Evolutionary conservation across 768 basidiomycete genomes (phyloP).

Genomic region (Mrakia frigida): DNA sequence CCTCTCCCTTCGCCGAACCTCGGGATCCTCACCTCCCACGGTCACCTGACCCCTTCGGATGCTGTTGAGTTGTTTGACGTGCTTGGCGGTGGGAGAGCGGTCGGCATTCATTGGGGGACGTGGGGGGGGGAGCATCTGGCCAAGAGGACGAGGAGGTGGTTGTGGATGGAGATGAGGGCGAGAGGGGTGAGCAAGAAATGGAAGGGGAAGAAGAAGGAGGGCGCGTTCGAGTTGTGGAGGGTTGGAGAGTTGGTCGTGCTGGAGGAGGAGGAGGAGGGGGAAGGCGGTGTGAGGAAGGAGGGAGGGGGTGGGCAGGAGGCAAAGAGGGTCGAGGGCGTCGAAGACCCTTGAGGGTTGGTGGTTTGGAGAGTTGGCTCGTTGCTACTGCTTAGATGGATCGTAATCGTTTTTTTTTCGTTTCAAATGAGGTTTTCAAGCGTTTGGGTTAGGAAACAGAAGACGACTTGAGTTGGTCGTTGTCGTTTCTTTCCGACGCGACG

Average conservation of each 20-base stretch:
- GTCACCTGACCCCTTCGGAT: slow-evolving; percentile 27
- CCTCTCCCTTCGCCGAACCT: slow-evolving; percentile 23
- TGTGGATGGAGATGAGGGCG: slow-evolving; percentile 17
- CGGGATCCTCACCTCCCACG: slow-evolving; percentile 27
- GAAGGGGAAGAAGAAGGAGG: neutral
- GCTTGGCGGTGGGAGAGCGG: slow-evolving; percentile 19
- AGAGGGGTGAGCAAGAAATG: neutral
- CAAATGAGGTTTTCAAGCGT: no score
- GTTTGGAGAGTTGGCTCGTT: neutral
- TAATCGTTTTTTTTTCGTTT: no score
- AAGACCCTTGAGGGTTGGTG: neutral
- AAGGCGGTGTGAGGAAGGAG: neutral
- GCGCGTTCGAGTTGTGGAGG: slow-evolving; percentile 11
- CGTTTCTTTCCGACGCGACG: no score
- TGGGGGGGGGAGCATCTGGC: slow-evolving; percentile 16
- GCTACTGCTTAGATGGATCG: no score
- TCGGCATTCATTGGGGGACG: slow-evolving; percentile 31
- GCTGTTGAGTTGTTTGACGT: slow-evolving; percentile 21
- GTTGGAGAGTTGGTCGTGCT: slow-evolving; percentile 10
- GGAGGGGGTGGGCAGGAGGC: neutral
- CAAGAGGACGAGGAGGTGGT: slow-evolving; percentile 9
- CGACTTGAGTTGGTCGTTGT: no score
- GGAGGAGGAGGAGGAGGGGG: slow-evolving; percentile 2
- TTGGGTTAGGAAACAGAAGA: no score
- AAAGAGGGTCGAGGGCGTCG: neutral